Conservation (phyloP, 176 grass and related monocot genomes). For the Rhynchospora pubera region DNA sequence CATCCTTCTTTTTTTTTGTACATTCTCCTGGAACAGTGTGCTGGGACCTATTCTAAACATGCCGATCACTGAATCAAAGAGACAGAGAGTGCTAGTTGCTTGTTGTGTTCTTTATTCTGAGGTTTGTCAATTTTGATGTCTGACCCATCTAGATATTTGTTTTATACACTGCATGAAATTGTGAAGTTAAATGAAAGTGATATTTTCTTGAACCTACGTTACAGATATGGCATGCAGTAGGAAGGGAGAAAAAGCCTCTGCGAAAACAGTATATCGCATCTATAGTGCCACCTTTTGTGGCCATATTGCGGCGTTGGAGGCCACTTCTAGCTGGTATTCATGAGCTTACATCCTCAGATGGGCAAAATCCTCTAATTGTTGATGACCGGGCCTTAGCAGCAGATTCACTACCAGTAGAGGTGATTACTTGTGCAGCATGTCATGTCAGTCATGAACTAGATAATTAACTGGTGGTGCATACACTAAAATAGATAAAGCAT, state of each 20-base stretch:
- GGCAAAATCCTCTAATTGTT: conserved; percentile 77
- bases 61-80: conserved; percentile 86
- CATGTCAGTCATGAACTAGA: not conserved
- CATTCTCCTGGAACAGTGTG: conserved; percentile 58
- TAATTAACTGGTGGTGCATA: not conserved
- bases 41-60: conserved; percentile 97
- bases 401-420: conserved; percentile 75
- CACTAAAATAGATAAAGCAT: not conserved
- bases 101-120: conserved; percentile 94
- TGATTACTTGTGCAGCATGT: conserved; percentile 22
- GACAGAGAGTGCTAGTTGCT: conserved; percentile 93
- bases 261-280: conserved; percentile 82
- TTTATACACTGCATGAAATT: conserved; percentile 3
- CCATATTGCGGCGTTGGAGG: conserved; percentile 83
- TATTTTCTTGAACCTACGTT: conserved; percentile 23
- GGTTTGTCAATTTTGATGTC: conserved; percentile 45
- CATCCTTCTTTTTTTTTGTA: not conserved
- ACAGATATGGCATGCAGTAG: conserved; percentile 94
- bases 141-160: conserved; percentile 3
- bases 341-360: conserved; percentile 97
- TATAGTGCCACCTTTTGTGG: conserved; percentile 91
- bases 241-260: conserved; percentile 63
- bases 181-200: conserved; percentile 25
- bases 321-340: conserved; percentile 93
- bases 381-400: conserved; percentile 92